A percentile compares a stretch with the other conserved stretches of the same genome.
Evolutionary conservation across 2,329 filamentous ascomycete genomes (phyloP).

Genomic region (Fusarium torreyae): DNA sequence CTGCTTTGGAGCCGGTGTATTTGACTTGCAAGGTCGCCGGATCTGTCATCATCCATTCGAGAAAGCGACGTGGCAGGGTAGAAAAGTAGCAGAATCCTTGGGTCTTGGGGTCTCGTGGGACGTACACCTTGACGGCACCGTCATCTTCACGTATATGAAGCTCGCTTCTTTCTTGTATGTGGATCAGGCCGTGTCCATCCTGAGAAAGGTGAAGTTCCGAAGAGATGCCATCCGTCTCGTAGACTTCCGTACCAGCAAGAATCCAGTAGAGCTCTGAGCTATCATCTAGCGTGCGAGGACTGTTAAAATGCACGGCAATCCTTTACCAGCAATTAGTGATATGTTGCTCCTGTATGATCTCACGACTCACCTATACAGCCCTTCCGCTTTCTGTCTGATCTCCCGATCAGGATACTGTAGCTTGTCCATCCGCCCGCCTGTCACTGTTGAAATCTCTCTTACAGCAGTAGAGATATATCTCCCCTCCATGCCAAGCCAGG

Average conservation of each 20-base stretch:
- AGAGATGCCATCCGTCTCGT: conserved; percentile 53
- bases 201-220: conserved; percentile 49
- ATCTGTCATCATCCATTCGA: conserved; percentile 56
- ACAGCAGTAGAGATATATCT: conserved; percentile 54
- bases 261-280: conserved; percentile 28
- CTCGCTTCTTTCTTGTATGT: conserved; percentile 39
- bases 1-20: conserved; percentile 1
- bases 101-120: conserved; percentile 49
- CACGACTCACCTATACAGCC: conserved; percentile 51
- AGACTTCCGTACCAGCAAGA: conserved; percentile 37
- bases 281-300: conserved; percentile 26
- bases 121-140: conserved; percentile 48
- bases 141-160: conserved; percentile 52
- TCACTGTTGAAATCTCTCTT: conserved; percentile 54
- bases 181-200: conserved; percentile 38
- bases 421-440: conserved; percentile 15
- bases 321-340: conserved; percentile 16
- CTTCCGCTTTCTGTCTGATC: conserved; percentile 52
- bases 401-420: conserved; percentile 47
- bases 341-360: rapidly evolving
- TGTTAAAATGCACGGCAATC: conserved; percentile 44
- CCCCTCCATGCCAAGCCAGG: conserved; percentile 53
- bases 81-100: conserved; percentile 52
- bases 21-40: conserved; percentile 23
- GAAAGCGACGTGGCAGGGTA: conserved; percentile 48